Conservation (phyloP, 1,284 basidiomycete species). For the Apiotrichum domesticum region DNA sequence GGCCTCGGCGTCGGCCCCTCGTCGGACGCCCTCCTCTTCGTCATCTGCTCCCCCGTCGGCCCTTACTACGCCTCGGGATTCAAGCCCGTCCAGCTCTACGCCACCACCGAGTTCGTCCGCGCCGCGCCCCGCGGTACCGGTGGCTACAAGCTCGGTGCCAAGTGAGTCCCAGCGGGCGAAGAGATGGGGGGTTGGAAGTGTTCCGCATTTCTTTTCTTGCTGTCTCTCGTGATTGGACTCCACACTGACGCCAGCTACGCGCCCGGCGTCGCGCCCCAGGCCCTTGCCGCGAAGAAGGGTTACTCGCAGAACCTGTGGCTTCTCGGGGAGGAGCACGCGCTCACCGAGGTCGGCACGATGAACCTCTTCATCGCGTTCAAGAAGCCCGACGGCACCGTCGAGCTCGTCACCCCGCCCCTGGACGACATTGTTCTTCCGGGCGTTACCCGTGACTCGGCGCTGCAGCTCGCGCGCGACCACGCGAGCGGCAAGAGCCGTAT, state of each 20-base stretch:
- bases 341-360: conserved; percentile 87
- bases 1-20: conserved; percentile 84
- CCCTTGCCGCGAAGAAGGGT: conserved; percentile 71
- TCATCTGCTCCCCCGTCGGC: conserved; percentile 88
- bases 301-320: conserved; percentile 97
- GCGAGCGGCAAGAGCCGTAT: conserved; percentile 56
- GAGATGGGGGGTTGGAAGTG: too few species aligned
- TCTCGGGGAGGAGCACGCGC: conserved; percentile 73
- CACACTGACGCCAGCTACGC: conserved; percentile 55
- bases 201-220: too few species aligned
- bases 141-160: conserved; percentile 83
- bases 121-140: conserved; percentile 91
- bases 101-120: conserved; percentile 82
- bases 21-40: conserved; percentile 82
- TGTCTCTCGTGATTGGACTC: too few species aligned
- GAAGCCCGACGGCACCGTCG: conserved; percentile 62
- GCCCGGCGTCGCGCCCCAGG: conserved; percentile 81
- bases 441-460: conserved; percentile 87
- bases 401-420: conserved; percentile 85
- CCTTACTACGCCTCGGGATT: conserved; percentile 94
- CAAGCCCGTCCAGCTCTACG: conserved; percentile 89
- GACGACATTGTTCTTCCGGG: conserved; percentile 95
- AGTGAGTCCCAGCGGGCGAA: conserved; percentile 40
- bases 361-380: conserved; percentile 87
- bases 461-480: conserved; percentile 74